phyloP scores from a whole-genome alignment of 495 filamentous ascomycete species.

The Clohesyomyces aquaticus region DNA sequence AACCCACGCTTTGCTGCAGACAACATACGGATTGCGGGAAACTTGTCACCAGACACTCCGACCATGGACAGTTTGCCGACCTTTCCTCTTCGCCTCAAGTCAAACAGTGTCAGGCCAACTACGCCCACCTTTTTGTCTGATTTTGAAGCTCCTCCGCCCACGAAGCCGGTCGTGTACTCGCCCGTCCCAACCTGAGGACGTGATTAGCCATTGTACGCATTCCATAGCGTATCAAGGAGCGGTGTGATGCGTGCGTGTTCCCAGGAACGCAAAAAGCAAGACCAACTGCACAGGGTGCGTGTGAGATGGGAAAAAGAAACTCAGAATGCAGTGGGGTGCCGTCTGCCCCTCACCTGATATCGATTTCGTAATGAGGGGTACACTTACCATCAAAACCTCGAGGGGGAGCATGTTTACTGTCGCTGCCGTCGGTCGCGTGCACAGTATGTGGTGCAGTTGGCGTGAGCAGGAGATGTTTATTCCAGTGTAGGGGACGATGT shows the following conservation, averaged over 20 bases:
- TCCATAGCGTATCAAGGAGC: constrained; percentile 23
- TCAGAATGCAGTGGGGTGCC: background rate
- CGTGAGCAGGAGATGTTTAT: background rate
- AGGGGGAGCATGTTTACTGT: constrained; percentile 66
- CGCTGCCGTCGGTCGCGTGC: background rate
- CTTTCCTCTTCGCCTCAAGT: constrained; percentile 84
- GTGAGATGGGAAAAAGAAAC: constrained; percentile 22
- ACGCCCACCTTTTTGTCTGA: constrained; percentile 74
- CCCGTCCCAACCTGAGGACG: constrained; percentile 74
- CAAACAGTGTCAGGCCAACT: constrained; percentile 86
- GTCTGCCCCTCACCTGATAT: constrained; percentile 10
- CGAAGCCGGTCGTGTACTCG: constrained; percentile 79
- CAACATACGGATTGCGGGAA: constrained; percentile 88
- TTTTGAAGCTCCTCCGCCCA: constrained; percentile 39
- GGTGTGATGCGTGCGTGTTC: constrained; percentile 25
- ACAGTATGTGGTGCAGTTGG: background rate
- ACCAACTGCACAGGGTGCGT: constrained; percentile 15
- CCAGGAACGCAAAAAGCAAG: constrained; percentile 20
- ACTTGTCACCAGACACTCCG: constrained; percentile 84
- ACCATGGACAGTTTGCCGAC: constrained; percentile 88
- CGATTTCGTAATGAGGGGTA: background rate
- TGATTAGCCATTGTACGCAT: constrained; percentile 35
- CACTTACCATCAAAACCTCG: constrained; percentile 81
- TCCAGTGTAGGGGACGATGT: too few species aligned
- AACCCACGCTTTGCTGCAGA: too few species aligned